Conservation (phyloP, 2,329 filamentous ascomycete species). For the Colletotrichum shisoi region DNA sequence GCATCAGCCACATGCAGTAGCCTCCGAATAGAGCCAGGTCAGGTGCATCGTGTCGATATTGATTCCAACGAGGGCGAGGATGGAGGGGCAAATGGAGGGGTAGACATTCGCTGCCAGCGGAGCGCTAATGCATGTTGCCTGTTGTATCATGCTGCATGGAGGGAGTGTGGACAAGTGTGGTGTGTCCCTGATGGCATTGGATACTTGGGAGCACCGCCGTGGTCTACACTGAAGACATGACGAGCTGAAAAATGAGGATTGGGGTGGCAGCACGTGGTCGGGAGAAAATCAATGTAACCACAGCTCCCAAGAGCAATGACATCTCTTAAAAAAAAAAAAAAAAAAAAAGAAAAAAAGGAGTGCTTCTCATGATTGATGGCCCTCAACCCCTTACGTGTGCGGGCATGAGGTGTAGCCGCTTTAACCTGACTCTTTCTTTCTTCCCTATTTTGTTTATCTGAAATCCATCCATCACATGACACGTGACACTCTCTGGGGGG, state of each 20-base stretch:
- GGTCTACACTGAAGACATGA: not conserved
- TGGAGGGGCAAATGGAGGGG: not conserved
- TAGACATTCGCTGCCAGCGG: not conserved
- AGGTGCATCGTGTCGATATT: not conserved
- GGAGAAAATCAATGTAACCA: not conserved
- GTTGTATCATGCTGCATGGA: conserved; percentile 18
- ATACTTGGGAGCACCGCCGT: not conserved
- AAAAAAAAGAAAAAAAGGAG: too few relatives aligned
- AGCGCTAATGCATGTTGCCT: conserved; percentile 11
- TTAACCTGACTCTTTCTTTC: too few relatives aligned
- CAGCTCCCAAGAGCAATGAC: not conserved
- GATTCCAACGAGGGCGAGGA: not conserved
- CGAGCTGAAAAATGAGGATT: not conserved
- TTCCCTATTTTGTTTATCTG: too few relatives aligned
- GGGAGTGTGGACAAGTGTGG: not conserved
- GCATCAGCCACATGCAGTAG: not conserved
- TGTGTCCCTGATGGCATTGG: conserved; percentile 3
- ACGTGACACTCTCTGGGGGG: too few relatives aligned
- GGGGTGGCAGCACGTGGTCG: not conserved
- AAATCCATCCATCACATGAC: too few relatives aligned
- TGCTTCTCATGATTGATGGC: too few relatives aligned
- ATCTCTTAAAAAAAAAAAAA: too few relatives aligned
- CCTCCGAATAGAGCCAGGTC: not conserved
- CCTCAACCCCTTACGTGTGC: too few relatives aligned
- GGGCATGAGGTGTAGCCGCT: too few relatives aligned